These are phyloP conservation scores for Xerocomellus intermedius DNA, from an alignment of 768 basidiomycete species.

Conservation along the genomic window DNA sequence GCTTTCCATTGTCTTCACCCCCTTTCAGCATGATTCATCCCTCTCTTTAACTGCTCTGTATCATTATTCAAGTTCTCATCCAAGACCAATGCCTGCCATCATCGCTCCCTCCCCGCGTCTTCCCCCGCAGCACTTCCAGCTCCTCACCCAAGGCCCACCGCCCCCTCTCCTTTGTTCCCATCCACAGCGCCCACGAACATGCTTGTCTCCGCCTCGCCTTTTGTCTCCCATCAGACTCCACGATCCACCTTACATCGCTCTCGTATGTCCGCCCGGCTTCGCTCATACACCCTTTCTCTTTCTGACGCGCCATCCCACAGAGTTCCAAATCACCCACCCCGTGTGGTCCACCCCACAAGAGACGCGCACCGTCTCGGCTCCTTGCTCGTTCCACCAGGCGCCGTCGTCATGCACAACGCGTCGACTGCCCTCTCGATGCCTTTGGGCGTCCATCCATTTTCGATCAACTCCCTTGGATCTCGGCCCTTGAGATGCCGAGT, in stretches of 20 bases:
- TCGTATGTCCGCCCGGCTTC: constrained; percentile 13
- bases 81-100: constrained; percentile 40
- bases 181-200: constrained; percentile 18
- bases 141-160: constrained; percentile 6
- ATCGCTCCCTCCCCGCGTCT: constrained; percentile 40
- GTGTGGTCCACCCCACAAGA: constrained; percentile 39
- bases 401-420: constrained; percentile 40
- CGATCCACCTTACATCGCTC: constrained; percentile 25
- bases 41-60: constrained; percentile 36
- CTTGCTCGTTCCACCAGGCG: constrained; percentile 40
- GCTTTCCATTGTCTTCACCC: constrained; percentile 21
- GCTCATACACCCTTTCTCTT: neutral
- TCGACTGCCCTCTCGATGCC: constrained; percentile 41
- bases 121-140: constrained; percentile 20
- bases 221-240: constrained; percentile 39
- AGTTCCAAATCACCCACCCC: constrained; percentile 38
- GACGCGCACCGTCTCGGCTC: constrained; percentile 34
- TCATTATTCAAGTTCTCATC: constrained; percentile 29
- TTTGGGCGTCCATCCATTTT: constrained; percentile 40
- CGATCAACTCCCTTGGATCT: constrained; percentile 69
- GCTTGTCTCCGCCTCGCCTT: constrained; percentile 34
- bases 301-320: constrained; percentile 27
- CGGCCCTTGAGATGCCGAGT: constrained; percentile 50
- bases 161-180: neutral
- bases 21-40: constrained; percentile 26